Conservation (phyloP, 352 stramenopile species). For the Pythium myriotylum region DNA sequence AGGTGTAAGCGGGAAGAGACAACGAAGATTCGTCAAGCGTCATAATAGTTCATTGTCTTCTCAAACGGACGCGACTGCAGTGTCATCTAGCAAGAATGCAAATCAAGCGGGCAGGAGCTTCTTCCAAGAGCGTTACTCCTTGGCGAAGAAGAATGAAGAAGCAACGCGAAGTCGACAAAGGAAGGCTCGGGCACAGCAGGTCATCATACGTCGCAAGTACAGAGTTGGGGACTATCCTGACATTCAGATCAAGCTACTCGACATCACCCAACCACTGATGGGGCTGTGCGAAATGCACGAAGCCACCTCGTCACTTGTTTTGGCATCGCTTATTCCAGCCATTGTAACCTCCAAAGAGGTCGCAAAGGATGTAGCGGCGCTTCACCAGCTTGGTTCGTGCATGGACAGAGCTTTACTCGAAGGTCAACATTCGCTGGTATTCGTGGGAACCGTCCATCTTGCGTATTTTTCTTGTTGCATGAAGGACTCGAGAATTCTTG, state of each 20-base stretch:
- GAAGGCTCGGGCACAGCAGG: constrained; percentile 49
- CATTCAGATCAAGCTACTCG: constrained; percentile 73
- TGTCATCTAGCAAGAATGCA: constrained; percentile 1
- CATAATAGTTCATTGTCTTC: background rate
- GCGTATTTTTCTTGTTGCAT: constrained; percentile 53
- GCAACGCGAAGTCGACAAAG: constrained; percentile 51
- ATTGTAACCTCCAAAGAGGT: constrained; percentile 20
- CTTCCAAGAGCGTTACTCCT: constrained; percentile 66
- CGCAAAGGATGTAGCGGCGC: background rate
- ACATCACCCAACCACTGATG: constrained; percentile 73
- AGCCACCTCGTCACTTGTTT: constrained; percentile 37
- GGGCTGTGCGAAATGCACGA: constrained; percentile 55
- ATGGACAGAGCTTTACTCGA: constrained; percentile 21
- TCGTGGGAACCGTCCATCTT: constrained; percentile 34
- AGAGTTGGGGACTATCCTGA: constrained; percentile 73
- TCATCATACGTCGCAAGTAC: constrained; percentile 73
- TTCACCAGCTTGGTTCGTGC: constrained; percentile 4
- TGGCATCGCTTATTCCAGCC: constrained; percentile 32
- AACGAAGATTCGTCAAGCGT: constrained; percentile 39
- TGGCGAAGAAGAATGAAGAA: constrained; percentile 58
- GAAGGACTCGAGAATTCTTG: constrained; percentile 33
- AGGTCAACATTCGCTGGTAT: constrained; percentile 21
- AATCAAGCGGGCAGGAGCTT: constrained; percentile 39
- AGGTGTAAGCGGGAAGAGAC: background rate
- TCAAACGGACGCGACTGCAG: background rate